Conservation (phyloP, 2,329 filamentous ascomycete species). For the Phyllosticta capitalensis region DNA sequence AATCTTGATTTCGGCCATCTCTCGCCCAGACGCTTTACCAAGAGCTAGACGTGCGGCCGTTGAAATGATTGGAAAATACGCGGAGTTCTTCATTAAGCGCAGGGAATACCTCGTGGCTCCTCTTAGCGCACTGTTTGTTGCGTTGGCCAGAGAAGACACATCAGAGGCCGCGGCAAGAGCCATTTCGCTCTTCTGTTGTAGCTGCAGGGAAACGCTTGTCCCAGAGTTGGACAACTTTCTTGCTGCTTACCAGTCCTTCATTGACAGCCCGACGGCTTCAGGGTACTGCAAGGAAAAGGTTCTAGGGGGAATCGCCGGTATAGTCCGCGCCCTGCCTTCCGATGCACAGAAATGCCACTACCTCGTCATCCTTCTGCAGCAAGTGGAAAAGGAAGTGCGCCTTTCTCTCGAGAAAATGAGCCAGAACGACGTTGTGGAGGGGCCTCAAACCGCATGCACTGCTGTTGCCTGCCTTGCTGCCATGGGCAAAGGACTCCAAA, state of each 20-base stretch:
- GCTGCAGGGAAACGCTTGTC: constrained; percentile 61
- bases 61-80: constrained; percentile 60
- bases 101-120: constrained; percentile 57
- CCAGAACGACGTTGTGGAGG: constrained; percentile 21
- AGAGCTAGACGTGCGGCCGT: constrained; percentile 60
- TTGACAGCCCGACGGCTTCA: constrained; percentile 51
- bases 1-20: constrained; percentile 42
- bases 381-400: constrained; percentile 43
- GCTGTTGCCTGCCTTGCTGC: constrained; percentile 59
- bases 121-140: constrained; percentile 64
- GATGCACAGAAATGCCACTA: constrained; percentile 45
- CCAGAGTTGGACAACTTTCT: constrained; percentile 60
- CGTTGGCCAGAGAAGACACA: constrained; percentile 53
- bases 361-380: constrained; percentile 49
- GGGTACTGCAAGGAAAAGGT: constrained; percentile 63
- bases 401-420: constrained; percentile 11
- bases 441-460: constrained; percentile 37
- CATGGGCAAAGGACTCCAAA: constrained; percentile 64
- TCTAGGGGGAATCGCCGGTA: constrained; percentile 62
- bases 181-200: constrained; percentile 64
- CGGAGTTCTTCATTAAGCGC: constrained; percentile 66
- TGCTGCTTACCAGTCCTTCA: constrained; percentile 58
- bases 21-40: constrained; percentile 42
- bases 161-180: constrained; percentile 63
- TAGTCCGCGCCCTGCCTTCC: constrained; percentile 61